Base-by-base conservation (phyloP, 1,284 basidiomycete species). In the Cryptococcus sp. region DNA sequence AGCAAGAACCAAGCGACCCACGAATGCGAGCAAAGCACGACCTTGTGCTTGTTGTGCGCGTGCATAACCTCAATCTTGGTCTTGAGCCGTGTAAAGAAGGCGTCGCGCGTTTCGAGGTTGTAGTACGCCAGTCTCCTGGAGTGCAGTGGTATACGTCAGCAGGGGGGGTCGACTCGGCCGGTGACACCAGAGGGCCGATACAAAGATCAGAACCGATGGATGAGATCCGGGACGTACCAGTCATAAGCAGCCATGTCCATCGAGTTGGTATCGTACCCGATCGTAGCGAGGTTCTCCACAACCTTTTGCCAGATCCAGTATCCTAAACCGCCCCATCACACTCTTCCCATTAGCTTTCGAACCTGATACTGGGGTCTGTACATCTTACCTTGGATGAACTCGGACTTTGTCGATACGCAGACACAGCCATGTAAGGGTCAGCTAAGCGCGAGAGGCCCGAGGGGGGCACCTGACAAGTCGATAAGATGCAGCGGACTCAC, bases 261-360 rank as follows among this genome's bases (percentile, higher is more conserved):
- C 62, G 92, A 93, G 68, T 94, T 91, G 2, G 89, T 89, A 67
- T 95, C 91, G 68, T 96, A 96, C 66, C 88, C 88, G 20, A 95
- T 82, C 1, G 87, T 89, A 0, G 94, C 92, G 1, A 98, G 81
- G 69, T 97, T 97, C 75, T 97, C 73, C 12, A 98, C 86, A 53
- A 97, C 89, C 77, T 94, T 94, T 3, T 88, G 88, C 92, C 93
- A 97, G 61, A 96, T 87, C 93, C 93, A 96, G 74, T 92, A 97
- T 4, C 91, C 79, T 33, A 33, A 33, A 33, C 28, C 9, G 5
- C 28, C 9, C 62, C 69, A 65, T 16, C n/a, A 4, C 8, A 11
- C 11, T n/a, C n/a, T 7, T 8, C 4, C 43, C 12, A 24, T 64
- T 40, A 61, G 60, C 53, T 53, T 15, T 6, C 42, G 3, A 4